Evolutionary conservation across 805 yeast genomes (phyloP), one percentile per base, ranked within the genome.

Genomic region (Suhomyces xylopsoci): DNA sequence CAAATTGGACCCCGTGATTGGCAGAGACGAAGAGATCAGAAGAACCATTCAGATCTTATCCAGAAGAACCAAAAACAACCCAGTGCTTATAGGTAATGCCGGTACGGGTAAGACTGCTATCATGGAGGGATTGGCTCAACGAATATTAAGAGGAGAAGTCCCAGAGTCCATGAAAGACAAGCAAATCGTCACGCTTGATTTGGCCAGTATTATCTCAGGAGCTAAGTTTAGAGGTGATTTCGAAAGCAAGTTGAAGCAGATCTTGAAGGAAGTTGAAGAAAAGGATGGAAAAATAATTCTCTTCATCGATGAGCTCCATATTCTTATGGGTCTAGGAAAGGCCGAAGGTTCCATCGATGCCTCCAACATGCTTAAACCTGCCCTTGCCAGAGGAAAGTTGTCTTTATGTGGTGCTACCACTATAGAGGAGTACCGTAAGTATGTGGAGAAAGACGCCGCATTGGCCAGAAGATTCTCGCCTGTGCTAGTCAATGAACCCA

Each of bases 61-160:
- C 1, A 77, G 99, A 60, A 79, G 98, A 67, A 91, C 97, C 1
- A 93, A 93, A 70, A 94, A 94, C 68, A 93, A 93, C 64, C 99
- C 99, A 0, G 96, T 94, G 1, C 70, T 93, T 51, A 91, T 94
- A 42, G 99, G 99, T 56, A 84, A 88, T 59, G 99, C 99, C 1
- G 99, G 99, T 72, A 96, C 97, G 0, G 99, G 99, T 73, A 93
- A 93, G 69, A 94, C 98, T 0, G 96, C 98, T 6, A 84, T 94
- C 53, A 88, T 94, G 83, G 99, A 94, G 66, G 99, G 98, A 0
- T 76, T 94, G 40, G 98, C 98, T 0, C 98, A 94, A 69, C 77
- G 97, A 62, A 92, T 94, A 48, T 83, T 90, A 7, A 83, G 87
- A 52, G 93, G 93, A 10, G 96, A 92, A 65, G 99, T 93, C 1